Conservation (phyloP, 78 protist genomes). For the Pigoraptor vietnamica region DNA sequence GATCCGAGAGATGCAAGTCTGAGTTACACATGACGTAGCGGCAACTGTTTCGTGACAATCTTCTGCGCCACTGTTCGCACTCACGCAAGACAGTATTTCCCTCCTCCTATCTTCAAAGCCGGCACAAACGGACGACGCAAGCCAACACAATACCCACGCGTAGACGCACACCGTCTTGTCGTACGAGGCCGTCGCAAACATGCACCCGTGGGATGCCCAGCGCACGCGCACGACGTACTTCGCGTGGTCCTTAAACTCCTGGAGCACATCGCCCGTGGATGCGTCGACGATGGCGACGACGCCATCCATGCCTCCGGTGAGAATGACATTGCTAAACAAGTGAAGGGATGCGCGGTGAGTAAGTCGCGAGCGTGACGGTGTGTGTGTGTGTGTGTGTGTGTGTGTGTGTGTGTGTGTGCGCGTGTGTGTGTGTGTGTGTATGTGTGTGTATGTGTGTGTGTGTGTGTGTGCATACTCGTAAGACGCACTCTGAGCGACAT, state of each 20-base stretch:
- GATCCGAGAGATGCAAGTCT: neutral
- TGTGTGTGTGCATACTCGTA: neutral
- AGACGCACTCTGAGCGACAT: neutral
- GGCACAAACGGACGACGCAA: neutral
- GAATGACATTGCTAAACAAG: neutral
- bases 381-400: neutral
- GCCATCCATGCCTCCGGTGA: neutral
- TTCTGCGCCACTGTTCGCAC: neutral
- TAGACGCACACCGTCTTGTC: neutral
- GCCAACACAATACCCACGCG: neutral
- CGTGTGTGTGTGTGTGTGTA: neutral
- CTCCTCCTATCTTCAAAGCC: neutral
- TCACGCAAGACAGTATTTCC: neutral
- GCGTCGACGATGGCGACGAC: neutral
- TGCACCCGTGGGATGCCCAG: neutral
- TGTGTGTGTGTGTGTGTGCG: neutral
- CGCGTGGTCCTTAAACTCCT: neutral
- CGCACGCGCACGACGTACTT: slow-evolving; percentile 6
- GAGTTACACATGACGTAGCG: too few species aligned
- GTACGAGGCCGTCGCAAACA: neutral
- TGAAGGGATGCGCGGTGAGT: too few species aligned
- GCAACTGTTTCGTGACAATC: too few species aligned
- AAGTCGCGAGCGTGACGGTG: neutral
- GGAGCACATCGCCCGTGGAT: neutral
- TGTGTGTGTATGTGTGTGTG: neutral